Evolutionary conservation across 169 alveolate genomes (phyloP).

Genomic region (Eimeria maxima): DNA sequence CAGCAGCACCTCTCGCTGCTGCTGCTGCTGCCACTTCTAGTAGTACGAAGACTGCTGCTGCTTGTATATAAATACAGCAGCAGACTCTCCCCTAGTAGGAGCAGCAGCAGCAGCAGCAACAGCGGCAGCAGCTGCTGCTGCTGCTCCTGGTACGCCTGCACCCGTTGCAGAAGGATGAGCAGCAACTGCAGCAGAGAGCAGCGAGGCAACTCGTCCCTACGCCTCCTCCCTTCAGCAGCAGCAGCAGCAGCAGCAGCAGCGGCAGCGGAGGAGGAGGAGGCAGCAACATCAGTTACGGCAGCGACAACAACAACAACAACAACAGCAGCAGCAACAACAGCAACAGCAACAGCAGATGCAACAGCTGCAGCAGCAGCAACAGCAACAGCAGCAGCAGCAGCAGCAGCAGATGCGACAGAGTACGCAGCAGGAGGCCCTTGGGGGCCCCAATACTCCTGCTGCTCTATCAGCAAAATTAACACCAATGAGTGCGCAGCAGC

Average conservation of each 20-base stretch:
- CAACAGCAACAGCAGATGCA: neutral
- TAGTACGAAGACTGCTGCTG: too few species aligned
- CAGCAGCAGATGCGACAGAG: neutral
- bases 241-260: too few species aligned
- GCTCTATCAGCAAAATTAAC: neutral
- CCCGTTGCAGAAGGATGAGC: neutral
- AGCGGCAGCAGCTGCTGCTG: too few species aligned
- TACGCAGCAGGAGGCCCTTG: slow-evolving; percentile 51
- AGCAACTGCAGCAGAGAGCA: slow-evolving; percentile 3
- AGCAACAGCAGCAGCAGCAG: too few species aligned
- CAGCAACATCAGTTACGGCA: too few species aligned
- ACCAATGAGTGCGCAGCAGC: slow-evolving; percentile 37
- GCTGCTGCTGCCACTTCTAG: slow-evolving; percentile 13
- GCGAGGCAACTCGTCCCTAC: neutral
- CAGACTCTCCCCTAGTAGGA: too few species aligned
- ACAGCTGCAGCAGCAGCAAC: too few species aligned
- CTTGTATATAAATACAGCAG: too few species aligned
- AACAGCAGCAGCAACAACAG: slow-evolving; percentile 26
- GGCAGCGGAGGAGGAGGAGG: too few species aligned
- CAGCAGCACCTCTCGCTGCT: neutral
- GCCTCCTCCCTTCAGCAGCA: slow-evolving; percentile 17
- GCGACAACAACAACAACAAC: too few species aligned
- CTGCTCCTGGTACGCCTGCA: neutral
- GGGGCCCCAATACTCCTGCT: slow-evolving; percentile 23
- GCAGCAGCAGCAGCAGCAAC: too few species aligned